phyloP scores from a whole-genome alignment of 208 protist species.

The Plasmodiophora brassicae region DNA sequence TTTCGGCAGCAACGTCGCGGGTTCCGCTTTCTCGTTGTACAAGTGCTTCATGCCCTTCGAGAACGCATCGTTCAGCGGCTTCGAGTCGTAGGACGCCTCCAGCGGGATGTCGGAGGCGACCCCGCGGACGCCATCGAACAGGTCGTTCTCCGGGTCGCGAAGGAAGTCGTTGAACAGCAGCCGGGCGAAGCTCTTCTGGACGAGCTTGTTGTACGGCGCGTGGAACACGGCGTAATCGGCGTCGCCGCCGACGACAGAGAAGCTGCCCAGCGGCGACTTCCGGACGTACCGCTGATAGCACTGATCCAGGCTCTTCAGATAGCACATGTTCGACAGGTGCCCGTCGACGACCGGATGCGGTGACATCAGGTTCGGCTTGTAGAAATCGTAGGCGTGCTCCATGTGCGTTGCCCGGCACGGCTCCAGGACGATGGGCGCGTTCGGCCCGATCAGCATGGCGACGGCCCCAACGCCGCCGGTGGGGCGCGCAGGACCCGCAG shows the following conservation, averaged over 20 bases:
- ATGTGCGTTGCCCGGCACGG: slow-evolving; percentile 27
- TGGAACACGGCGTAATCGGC: slow-evolving; percentile 70
- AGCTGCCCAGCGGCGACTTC: slow-evolving; percentile 33
- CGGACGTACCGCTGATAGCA: slow-evolving; percentile 64
- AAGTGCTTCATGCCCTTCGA: slow-evolving; percentile 34
- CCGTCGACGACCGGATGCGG: slow-evolving; percentile 74
- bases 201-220: slow-evolving; percentile 77
- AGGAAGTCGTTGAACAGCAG: slow-evolving; percentile 57
- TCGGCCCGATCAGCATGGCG: slow-evolving; percentile 75
- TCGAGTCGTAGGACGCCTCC: slow-evolving; percentile 61
- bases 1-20: slow-evolving; percentile 57
- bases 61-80: slow-evolving; percentile 37
- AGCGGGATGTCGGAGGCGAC: slow-evolving; percentile 64
- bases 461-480: slow-evolving; percentile 71
- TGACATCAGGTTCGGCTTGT: slow-evolving; percentile 74
- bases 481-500: slow-evolving; percentile 62
- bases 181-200: slow-evolving; percentile 71
- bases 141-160: neutral
- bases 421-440: slow-evolving; percentile 71
- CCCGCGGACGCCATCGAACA: slow-evolving; percentile 12
- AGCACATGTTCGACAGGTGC: slow-evolving; percentile 69
- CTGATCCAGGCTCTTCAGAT: slow-evolving; percentile 71
- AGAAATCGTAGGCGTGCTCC: slow-evolving; percentile 79
- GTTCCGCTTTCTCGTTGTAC: slow-evolving; percentile 64
- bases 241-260: neutral